phyloP scores from a whole-genome alignment of 345 rosid species.

The Rubroshorea leprosula region DNA sequence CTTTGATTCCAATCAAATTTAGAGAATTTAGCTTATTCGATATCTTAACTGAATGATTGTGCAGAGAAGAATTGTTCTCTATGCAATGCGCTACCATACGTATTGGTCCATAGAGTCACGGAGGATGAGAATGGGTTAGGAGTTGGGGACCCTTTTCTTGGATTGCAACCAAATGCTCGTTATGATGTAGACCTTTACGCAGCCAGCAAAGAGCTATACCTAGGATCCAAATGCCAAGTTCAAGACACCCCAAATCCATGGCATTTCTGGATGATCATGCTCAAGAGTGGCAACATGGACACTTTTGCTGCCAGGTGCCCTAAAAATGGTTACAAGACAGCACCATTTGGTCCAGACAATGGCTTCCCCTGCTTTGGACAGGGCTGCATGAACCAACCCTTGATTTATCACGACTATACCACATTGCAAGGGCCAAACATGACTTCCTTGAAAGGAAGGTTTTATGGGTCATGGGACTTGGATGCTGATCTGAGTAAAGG shows the following conservation, averaged over 20 bases:
- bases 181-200: constrained; percentile 38
- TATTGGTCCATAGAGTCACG: constrained; percentile 41
- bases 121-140: constrained; percentile 53
- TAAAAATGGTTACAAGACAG: constrained; percentile 41
- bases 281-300: constrained; percentile 57
- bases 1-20: background rate
- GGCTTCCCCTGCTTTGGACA: constrained; percentile 59
- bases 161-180: constrained; percentile 25
- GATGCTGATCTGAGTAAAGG: constrained; percentile 32
- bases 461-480: constrained; percentile 62
- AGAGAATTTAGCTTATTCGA: background rate
- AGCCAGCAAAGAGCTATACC: constrained; percentile 51
- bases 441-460: constrained; percentile 36
- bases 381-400: constrained; percentile 68
- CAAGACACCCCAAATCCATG: constrained; percentile 50
- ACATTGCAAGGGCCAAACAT: constrained; percentile 27
- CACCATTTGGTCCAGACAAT: constrained; percentile 36
- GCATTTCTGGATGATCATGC: constrained; percentile 72
- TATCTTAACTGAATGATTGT: background rate
- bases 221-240: constrained; percentile 57
- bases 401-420: constrained; percentile 48
- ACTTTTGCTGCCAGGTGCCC: constrained; percentile 53
- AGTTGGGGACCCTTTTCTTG: constrained; percentile 32
- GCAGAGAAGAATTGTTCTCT: constrained; percentile 17
- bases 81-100: constrained; percentile 18